Conservation (phyloP, 2,329 filamentous ascomycete species). For the Xylaria sp. region DNA sequence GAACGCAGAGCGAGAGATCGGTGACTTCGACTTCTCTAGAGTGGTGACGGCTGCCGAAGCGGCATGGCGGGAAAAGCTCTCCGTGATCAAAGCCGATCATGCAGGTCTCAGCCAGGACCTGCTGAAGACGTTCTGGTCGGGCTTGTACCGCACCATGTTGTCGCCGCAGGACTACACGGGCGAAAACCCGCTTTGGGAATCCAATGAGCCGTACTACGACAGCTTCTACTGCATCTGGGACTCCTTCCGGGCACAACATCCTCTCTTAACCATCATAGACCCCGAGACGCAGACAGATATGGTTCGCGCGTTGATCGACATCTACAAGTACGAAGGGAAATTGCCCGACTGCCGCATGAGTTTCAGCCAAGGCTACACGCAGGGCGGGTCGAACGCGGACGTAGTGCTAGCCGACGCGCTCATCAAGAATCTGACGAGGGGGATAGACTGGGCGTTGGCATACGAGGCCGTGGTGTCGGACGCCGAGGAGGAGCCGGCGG, state of each 20-base stretch:
- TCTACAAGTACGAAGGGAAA: slow-evolving; percentile 71
- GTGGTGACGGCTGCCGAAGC: slow-evolving; percentile 64
- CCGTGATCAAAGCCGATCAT: slow-evolving; percentile 66
- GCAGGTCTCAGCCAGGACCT: slow-evolving; percentile 65
- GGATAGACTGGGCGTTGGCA: slow-evolving; percentile 75
- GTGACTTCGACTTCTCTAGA: slow-evolving; percentile 70
- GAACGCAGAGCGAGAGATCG: slow-evolving; percentile 76
- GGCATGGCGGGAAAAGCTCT: slow-evolving; percentile 73
- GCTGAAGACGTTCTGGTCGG: slow-evolving; percentile 76
- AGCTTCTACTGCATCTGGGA: slow-evolving; percentile 79
- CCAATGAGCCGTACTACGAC: slow-evolving; percentile 77
- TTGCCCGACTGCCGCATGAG: slow-evolving; percentile 83
- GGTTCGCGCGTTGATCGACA: slow-evolving; percentile 77
- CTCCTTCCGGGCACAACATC: slow-evolving; percentile 76
- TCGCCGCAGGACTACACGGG: slow-evolving; percentile 81
- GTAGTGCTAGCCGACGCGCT: slow-evolving; percentile 77
- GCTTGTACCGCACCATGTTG: slow-evolving; percentile 74
- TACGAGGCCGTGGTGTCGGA: slow-evolving; percentile 80
- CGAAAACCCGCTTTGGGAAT: slow-evolving; percentile 77
- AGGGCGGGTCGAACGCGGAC: slow-evolving; percentile 82
- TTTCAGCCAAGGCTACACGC: slow-evolving; percentile 78
- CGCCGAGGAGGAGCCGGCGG: slow-evolving; percentile 72
- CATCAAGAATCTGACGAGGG: slow-evolving; percentile 72
- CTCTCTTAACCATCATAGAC: slow-evolving; percentile 77
- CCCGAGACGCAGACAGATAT: slow-evolving; percentile 74